phyloP scores from a whole-genome alignment of 441 rosid species.

The Jatropha podagrica region DNA sequence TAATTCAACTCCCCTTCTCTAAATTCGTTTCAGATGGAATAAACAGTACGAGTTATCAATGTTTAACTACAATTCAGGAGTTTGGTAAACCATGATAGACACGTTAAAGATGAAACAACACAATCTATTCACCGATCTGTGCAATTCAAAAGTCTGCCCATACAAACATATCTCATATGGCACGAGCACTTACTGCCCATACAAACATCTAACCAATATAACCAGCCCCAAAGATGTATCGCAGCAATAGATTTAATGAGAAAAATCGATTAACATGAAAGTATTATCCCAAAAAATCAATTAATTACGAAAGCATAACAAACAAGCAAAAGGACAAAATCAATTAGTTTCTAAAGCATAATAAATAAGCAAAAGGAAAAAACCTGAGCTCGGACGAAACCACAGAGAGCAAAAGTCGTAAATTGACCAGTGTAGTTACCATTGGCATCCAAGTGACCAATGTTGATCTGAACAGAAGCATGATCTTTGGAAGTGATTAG shows the following conservation, averaged over 20 bases:
- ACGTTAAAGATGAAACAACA: neutral
- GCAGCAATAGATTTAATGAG: neutral
- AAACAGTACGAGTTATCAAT: neutral
- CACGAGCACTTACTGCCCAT: neutral
- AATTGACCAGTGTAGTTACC: slow-evolving; percentile 71
- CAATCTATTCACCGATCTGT: neutral
- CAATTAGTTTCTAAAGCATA: neutral
- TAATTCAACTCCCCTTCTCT: neutral
- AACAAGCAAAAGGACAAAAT: neutral
- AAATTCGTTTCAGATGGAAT: no score
- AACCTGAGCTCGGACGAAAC: slow-evolving; percentile 85
- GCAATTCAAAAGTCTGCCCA: neutral
- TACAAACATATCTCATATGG: neutral
- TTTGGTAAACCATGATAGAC: neutral
- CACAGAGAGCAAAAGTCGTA: slow-evolving; percentile 83
- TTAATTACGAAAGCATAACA: neutral
- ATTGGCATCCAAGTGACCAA: slow-evolving; percentile 81
- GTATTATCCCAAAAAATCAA: neutral
- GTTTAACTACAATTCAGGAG: neutral
- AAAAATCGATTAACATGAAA: neutral
- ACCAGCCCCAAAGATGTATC: neutral
- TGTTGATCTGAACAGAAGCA: slow-evolving; percentile 83
- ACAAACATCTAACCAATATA: neutral
- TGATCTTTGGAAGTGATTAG: slow-evolving; percentile 94
- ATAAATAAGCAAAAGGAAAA: neutral